These are phyloP conservation scores for Hyphopichia burtonii DNA, from an alignment of 1,139 yeast species.

Conservation along the genomic window DNA sequence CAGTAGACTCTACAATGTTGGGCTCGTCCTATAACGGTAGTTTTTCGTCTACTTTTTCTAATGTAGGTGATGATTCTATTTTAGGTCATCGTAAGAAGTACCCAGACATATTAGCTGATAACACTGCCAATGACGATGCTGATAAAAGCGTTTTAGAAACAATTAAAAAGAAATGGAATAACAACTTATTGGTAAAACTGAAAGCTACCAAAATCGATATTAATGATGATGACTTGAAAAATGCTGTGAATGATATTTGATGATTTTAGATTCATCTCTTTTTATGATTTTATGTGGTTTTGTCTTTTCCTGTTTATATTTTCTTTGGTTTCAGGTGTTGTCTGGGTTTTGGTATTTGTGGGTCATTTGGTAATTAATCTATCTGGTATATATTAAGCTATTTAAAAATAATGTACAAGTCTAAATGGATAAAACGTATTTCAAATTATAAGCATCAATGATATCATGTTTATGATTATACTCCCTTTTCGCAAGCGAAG, in stretches of 20 bases:
- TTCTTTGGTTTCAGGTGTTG: background rate
- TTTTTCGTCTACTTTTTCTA: slow-evolving; percentile 34
- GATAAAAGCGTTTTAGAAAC: slow-evolving; percentile 31
- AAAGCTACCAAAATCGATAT: slow-evolving; percentile 30
- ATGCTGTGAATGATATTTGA: slow-evolving; percentile 16
- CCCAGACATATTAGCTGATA: slow-evolving; percentile 16
- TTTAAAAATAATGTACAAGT: background rate
- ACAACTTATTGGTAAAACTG: slow-evolving; percentile 14
- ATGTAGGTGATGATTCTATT: slow-evolving; percentile 34
- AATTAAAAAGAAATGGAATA: slow-evolving; percentile 20
- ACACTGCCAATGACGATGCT: slow-evolving; percentile 22
- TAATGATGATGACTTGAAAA: slow-evolving; percentile 37
- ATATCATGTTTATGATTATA: slow-evolving; percentile 1
- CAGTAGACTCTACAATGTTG: slow-evolving; percentile 48
- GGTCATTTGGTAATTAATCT: background rate
- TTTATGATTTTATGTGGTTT: background rate
- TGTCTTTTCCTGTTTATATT: background rate
- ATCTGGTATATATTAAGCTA: background rate
- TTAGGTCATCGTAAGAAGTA: slow-evolving; percentile 16
- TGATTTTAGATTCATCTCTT: background rate
- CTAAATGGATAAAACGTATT: background rate
- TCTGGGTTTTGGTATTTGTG: background rate
- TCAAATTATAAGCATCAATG: background rate
- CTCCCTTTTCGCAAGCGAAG: background rate
- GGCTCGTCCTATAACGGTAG: slow-evolving; percentile 39